Evolutionary conservation across 1,284 basidiomycete genomes (phyloP).

Genomic region (Ceratobasidium sp.): DNA sequence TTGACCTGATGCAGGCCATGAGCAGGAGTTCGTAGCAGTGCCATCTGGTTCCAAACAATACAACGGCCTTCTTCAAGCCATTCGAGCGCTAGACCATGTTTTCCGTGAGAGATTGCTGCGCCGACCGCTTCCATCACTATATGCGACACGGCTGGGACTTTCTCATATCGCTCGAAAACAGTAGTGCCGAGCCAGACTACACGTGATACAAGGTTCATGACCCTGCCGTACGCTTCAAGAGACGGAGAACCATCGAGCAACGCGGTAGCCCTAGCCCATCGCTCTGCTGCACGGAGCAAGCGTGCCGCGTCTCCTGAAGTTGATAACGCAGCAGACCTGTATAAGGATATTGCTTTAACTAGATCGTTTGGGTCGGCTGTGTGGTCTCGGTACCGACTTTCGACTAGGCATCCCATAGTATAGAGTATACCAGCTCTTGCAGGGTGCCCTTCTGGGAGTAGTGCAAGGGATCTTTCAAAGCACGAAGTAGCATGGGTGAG

Average conservation of each 20-base stretch:
- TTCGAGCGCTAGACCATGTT: constrained; percentile 52
- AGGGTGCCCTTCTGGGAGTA: no score
- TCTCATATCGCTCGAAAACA: background rate
- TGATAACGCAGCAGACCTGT: background rate
- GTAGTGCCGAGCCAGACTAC: constrained; percentile 26
- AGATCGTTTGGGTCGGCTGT: background rate
- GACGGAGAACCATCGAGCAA: background rate
- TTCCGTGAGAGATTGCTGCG: background rate
- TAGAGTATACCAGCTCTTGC: no score
- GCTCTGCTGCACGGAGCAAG: background rate
- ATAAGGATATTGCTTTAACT: background rate
- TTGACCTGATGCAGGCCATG: constrained; percentile 43
- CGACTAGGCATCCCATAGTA: no score
- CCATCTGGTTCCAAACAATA: constrained; percentile 56
- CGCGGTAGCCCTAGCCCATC: background rate
- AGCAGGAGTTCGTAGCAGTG: background rate
- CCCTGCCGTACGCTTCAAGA: background rate
- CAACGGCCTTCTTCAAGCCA: constrained; percentile 55
- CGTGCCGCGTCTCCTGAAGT: background rate
- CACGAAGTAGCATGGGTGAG: no score
- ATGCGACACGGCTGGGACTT: background rate
- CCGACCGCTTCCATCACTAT: constrained; percentile 13
- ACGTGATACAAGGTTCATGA: background rate
- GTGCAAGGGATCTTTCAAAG: no score
- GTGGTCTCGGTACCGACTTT: no score